These are phyloP conservation scores for Glonium stellatum DNA, from an alignment of 495 filamentous ascomycete genomes.

Conservation along the genomic window DNA sequence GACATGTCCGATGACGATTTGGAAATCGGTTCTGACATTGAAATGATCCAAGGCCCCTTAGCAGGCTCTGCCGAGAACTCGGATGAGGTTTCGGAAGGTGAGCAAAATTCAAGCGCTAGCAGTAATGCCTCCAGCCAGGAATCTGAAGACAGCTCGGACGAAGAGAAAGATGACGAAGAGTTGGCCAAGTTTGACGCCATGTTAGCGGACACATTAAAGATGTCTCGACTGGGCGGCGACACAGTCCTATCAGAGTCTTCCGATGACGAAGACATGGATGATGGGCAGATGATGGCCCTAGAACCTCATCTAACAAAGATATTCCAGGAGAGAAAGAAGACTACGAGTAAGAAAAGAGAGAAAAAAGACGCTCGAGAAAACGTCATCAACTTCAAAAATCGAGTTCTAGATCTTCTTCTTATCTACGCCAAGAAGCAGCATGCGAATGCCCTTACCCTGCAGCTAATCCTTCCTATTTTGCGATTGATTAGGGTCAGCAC, in stretches of 20 bases:
- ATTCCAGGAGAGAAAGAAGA: constrained; percentile 64
- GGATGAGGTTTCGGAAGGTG: background rate
- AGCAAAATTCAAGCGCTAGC: background rate
- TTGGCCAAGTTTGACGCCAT: constrained; percentile 20
- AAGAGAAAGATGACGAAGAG: constrained; percentile 28
- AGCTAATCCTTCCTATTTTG: constrained; percentile 61
- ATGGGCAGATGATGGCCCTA: constrained; percentile 89
- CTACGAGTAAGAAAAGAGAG: constrained; percentile 63
- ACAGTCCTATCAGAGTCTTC: constrained; percentile 31
- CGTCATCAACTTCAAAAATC: constrained; percentile 93
- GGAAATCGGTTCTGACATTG: constrained; percentile 34
- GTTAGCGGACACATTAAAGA: constrained; percentile 26
- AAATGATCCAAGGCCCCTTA: constrained; percentile 25
- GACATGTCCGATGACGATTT: constrained; percentile 43
- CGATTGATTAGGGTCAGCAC: constrained; percentile 53
- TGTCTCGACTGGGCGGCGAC: constrained; percentile 6
- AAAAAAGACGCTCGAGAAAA: constrained; percentile 78
- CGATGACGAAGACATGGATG: constrained; percentile 58
- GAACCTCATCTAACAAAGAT: constrained; percentile 75
- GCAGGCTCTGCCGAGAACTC: background rate
- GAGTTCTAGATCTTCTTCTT: constrained; percentile 78
- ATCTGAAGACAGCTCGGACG: constrained; percentile 36
- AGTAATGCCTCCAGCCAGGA: constrained; percentile 37
- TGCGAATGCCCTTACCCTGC: constrained; percentile 55
- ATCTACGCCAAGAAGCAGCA: constrained; percentile 80